Conservation (phyloP, 306 rosid genomes). For the Abrus pulchellus region DNA sequence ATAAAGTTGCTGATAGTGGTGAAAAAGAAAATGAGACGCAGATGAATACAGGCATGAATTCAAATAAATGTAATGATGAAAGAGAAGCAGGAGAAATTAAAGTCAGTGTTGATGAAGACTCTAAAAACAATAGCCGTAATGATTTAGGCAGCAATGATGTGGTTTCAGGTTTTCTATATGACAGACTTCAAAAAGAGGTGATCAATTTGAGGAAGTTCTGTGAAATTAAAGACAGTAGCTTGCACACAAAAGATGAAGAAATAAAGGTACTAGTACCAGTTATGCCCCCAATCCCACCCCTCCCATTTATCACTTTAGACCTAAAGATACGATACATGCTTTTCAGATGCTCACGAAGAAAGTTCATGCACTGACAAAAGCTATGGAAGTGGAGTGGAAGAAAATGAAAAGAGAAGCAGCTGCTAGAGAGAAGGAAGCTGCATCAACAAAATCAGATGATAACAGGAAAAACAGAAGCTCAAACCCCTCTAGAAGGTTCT, state of each 20-base stretch:
- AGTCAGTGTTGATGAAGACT: constrained; percentile 48
- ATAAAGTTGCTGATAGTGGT: constrained; percentile 69
- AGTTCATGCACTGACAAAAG: constrained; percentile 82
- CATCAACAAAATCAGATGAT: constrained; percentile 62
- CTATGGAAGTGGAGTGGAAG: constrained; percentile 89
- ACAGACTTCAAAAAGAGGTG: constrained; percentile 86
- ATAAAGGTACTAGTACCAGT: constrained; percentile 67
- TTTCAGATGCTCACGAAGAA: constrained; percentile 80
- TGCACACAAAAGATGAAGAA: constrained; percentile 80
- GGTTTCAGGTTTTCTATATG: constrained; percentile 92
- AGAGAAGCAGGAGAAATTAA: constrained; percentile 48
- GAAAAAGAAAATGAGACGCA: constrained; percentile 73
- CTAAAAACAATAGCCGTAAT: constrained; percentile 43
- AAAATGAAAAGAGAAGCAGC: constrained; percentile 88
- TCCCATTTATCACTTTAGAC: constrained; percentile 9
- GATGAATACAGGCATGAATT: constrained; percentile 39
- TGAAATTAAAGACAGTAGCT: constrained; percentile 66
- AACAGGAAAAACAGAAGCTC: constrained; percentile 61
- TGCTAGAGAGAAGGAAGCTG: constrained; percentile 82
- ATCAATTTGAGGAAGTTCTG: constrained; percentile 73
- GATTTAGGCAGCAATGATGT: constrained; percentile 59
- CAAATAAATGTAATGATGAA: constrained; percentile 38
- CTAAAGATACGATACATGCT: constrained; percentile 44
- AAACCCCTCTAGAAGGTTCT: constrained; percentile 68
- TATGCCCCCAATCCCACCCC: neutral